Evolutionary conservation across 164 flowering plant genomes (phyloP).

Genomic region (Cinnamomum micranthum): DNA sequence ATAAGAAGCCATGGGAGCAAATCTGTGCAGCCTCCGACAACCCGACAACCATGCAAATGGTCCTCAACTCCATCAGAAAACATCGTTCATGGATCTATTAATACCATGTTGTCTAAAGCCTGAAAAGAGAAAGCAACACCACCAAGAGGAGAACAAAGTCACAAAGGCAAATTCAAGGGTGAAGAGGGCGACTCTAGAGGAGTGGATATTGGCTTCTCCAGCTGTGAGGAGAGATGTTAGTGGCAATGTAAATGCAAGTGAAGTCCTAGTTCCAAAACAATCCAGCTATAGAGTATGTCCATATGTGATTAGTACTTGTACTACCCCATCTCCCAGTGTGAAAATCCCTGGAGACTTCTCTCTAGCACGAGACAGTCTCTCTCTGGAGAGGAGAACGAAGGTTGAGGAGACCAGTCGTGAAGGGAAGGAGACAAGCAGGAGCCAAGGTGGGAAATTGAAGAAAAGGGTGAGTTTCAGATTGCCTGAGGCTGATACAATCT

Average conservation of each 20-base stretch:
- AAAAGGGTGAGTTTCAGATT: slow-evolving; percentile 41
- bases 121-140: slow-evolving; percentile 2
- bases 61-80: background rate
- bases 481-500: slow-evolving; percentile 34
- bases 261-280: slow-evolving; percentile 17
- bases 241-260: slow-evolving; percentile 10
- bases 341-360: background rate
- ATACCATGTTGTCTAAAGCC: background rate
- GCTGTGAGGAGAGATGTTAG: background rate
- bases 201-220: slow-evolving; percentile 29
- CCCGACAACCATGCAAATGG: background rate
- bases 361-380: slow-evolving; percentile 12
- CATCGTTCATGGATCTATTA: background rate
- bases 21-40: slow-evolving; percentile 3
- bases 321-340: background rate
- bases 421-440: slow-evolving; percentile 6
- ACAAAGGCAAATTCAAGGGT: background rate
- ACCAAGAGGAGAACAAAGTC: slow-evolving; percentile 6
- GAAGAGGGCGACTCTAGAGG: slow-evolving; percentile 22
- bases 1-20: slow-evolving; percentile 15
- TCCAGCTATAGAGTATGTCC: slow-evolving; percentile 10
- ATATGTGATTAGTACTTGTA: too few relatives aligned
- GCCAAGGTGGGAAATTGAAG: slow-evolving; percentile 28
- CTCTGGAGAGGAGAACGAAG: slow-evolving; percentile 10
- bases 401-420: slow-evolving; percentile 6